Conservation (phyloP, 164 flowering plant species). For the Kingdonia uniflora region DNA sequence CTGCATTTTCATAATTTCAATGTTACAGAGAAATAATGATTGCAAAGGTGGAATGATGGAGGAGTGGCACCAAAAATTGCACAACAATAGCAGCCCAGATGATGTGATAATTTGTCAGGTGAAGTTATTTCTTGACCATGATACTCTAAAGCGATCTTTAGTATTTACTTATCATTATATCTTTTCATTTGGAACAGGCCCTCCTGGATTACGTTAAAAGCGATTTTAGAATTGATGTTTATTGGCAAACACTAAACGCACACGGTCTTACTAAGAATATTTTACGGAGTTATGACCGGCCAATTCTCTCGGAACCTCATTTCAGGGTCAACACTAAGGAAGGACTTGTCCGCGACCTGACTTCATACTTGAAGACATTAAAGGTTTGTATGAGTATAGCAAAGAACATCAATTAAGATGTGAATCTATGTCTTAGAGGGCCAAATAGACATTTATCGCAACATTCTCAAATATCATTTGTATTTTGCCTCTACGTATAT, state of each 20-base stretch:
- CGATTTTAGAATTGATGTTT: conserved; percentile 15
- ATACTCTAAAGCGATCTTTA: not conserved
- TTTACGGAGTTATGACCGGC: conserved; percentile 22
- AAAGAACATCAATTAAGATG: not conserved
- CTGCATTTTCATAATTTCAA: not conserved
- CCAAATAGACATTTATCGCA: too few relatives aligned
- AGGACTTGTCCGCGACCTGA: conserved; percentile 21
- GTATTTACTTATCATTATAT: conserved; percentile 1
- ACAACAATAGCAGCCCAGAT: conserved; percentile 24
- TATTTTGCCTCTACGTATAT: too few relatives aligned
- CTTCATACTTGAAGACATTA: conserved; percentile 22
- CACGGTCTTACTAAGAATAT: conserved; percentile 14
- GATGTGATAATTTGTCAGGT: conserved; percentile 27
- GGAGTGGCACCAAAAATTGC: conserved; percentile 30
- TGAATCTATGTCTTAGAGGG: not conserved
- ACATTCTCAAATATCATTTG: too few relatives aligned
- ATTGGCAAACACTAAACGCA: conserved; percentile 19
- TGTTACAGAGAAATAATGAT: conserved; percentile 22
- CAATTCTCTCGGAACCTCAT: conserved; percentile 23
- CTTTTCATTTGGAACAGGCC: conserved; percentile 15
- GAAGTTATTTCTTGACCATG: conserved; percentile 4
- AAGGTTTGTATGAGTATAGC: conserved; percentile 14
- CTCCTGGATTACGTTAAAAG: conserved; percentile 22
- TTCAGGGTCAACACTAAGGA: conserved; percentile 15
- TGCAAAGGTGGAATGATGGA: conserved; percentile 32